Conservation (phyloP, 768 basidiomycete species). For the Mycena leptocephala region DNA sequence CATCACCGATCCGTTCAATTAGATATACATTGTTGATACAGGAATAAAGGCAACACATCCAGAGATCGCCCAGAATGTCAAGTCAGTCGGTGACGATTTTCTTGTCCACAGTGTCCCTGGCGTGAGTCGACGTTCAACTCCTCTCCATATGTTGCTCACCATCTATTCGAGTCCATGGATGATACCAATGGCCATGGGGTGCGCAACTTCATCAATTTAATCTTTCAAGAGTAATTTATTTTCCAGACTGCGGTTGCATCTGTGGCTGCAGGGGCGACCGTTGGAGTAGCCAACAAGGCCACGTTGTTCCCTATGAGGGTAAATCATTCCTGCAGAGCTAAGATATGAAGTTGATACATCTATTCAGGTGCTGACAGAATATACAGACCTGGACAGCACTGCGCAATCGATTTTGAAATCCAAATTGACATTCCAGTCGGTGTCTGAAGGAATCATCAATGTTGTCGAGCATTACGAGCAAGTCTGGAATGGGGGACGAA, state of each 20-base stretch:
- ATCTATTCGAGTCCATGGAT: background rate
- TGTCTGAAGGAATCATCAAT: background rate
- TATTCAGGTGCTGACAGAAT: no score
- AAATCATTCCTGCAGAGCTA: background rate
- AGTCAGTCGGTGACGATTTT: background rate
- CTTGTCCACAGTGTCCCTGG: background rate
- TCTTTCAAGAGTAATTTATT: background rate
- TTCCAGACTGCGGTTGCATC: background rate
- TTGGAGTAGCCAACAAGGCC: background rate
- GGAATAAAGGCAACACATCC: background rate
- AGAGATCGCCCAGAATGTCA: background rate
- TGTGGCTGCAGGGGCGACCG: background rate
- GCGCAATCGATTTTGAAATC: no score
- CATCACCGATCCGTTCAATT: background rate
- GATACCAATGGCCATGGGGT: background rate
- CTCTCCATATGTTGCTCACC: background rate
- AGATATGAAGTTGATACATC: no score
- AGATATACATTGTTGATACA: constrained; percentile 5
- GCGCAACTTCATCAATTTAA: background rate
- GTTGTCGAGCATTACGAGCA: background rate
- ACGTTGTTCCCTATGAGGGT: background rate
- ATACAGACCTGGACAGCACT: no score
- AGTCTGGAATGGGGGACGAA: background rate
- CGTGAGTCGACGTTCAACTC: background rate
- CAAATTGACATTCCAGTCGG: no score